phyloP scores from a whole-genome alignment of 2,329 filamentous ascomycete species.

The Nemania serpens region DNA sequence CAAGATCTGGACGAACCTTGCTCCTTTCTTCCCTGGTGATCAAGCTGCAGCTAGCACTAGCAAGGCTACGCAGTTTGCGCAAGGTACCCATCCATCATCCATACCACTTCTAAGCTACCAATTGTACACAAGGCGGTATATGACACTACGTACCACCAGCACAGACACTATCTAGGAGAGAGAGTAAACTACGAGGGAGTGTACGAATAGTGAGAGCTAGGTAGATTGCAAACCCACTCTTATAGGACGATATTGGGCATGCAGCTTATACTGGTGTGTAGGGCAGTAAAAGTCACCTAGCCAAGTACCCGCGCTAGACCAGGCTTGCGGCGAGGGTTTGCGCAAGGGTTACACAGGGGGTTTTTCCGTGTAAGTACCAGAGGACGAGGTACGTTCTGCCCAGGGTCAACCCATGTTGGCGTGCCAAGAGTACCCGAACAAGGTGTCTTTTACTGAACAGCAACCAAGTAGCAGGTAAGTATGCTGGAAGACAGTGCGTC shows the following conservation, averaged over 20 bases:
- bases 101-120: background rate
- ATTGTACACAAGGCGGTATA: background rate
- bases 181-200: too few species aligned
- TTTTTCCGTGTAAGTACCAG: too few species aligned
- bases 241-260: background rate
- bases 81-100: constrained; percentile 3
- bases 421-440: too few species aligned
- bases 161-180: background rate
- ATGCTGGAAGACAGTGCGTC: background rate
- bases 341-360: too few species aligned
- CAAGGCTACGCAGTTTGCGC: constrained; percentile 10
- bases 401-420: too few species aligned
- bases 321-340: too few species aligned
- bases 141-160: background rate
- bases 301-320: too few species aligned
- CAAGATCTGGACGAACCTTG: constrained; percentile 19
- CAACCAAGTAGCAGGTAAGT: too few species aligned
- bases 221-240: background rate
- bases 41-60: constrained; percentile 9
- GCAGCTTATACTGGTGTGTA: background rate
- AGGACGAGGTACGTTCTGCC: too few species aligned
- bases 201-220: background rate
- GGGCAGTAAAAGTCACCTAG: too few species aligned
- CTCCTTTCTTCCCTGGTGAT: constrained; percentile 3
- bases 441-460: too few species aligned